phyloP scores from a whole-genome alignment of 1,284 basidiomycete genomes.

The Cryptococcus sp. region DNA sequence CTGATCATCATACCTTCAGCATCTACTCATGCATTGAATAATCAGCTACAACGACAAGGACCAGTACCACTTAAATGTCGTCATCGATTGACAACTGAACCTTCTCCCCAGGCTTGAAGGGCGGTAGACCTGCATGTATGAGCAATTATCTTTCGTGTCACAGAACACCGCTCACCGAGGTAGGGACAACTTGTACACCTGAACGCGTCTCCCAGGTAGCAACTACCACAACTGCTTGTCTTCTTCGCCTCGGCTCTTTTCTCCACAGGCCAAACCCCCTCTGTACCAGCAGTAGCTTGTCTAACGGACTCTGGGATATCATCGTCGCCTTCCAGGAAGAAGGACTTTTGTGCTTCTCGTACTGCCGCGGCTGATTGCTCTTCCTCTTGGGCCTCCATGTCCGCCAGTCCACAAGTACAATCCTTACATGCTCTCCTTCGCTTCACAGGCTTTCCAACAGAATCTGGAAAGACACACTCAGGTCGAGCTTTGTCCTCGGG shows the following conservation, averaged over 20 bases:
- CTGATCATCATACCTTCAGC: too few relatives aligned
- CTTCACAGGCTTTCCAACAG: conserved; percentile 45
- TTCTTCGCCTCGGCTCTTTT: conserved; percentile 60
- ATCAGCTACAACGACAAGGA: too few relatives aligned
- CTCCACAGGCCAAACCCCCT: conserved; percentile 50
- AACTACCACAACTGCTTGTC: conserved; percentile 95
- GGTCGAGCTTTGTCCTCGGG: conserved; percentile 51
- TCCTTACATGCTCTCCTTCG: conserved; percentile 75
- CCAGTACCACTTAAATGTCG: conserved; percentile 57
- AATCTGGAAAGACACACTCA: conserved; percentile 43
- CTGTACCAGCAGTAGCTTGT: conserved; percentile 37
- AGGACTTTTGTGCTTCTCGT: conserved; percentile 34
- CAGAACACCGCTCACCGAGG: conserved; percentile 61
- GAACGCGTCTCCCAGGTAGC: conserved; percentile 97
- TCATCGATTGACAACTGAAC: conserved; percentile 76
- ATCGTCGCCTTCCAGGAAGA: conserved; percentile 46
- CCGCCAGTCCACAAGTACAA: conserved; percentile 89
- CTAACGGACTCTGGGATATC: conserved; percentile 43
- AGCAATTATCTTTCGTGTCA: conserved; percentile 5
- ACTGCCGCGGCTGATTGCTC: conserved; percentile 45
- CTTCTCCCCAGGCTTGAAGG: conserved; percentile 97
- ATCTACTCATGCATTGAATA: too few relatives aligned
- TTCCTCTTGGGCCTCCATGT: conserved; percentile 76
- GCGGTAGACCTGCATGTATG: conserved; percentile 66
- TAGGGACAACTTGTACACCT: conserved; percentile 94